Percentiles rank a stretch among this genome's conserved stretches.
These are phyloP conservation scores for Neurospora discreta DNA, from an alignment of 495 filamentous ascomycete genomes.

Conservation along the genomic window DNA sequence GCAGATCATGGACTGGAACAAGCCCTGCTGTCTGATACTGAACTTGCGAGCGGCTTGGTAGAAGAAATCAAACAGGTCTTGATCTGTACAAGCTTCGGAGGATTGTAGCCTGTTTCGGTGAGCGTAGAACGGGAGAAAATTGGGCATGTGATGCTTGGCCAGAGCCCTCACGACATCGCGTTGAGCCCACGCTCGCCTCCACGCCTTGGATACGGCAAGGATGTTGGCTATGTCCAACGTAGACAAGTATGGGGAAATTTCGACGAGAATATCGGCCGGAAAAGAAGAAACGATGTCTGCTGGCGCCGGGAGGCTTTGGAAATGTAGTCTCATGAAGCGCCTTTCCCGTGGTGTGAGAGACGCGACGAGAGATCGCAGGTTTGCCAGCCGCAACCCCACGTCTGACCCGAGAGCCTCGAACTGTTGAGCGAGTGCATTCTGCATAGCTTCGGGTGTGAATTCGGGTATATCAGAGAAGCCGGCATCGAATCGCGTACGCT, in stretches of 20 bases:
- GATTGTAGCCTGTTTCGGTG: not conserved
- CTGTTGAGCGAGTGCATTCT: not conserved
- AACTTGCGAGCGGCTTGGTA: not conserved
- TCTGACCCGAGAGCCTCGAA: slow-evolving; percentile 3
- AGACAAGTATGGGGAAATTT: slow-evolving; percentile 17
- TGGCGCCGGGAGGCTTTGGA: slow-evolving; percentile 6
- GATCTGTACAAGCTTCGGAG: not conserved
- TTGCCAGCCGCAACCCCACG: not conserved
- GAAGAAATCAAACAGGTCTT: not conserved
- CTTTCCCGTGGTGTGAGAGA: slow-evolving; percentile 13
- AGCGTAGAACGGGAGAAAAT: slow-evolving; percentile 2
- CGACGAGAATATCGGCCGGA: slow-evolving; percentile 21
- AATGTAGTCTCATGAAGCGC: slow-evolving; percentile 15
- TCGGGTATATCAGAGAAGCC: not conserved
- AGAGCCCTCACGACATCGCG: slow-evolving; percentile 8
- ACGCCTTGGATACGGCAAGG: slow-evolving; percentile 22
- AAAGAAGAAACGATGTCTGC: slow-evolving; percentile 20
- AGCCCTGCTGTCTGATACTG: slow-evolving; percentile 4
- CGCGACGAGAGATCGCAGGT: not conserved
- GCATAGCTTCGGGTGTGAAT: not conserved
- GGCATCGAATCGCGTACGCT: not conserved
- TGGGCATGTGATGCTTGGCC: slow-evolving; percentile 12
- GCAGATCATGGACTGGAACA: slow-evolving; percentile 1
- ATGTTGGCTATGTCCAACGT: slow-evolving; percentile 10
- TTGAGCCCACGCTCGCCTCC: slow-evolving; percentile 20